A percentile compares a stretch with the other conserved stretches of the same genome.
These are phyloP conservation scores for Striga asiatica DNA, from an alignment of 257 asterid species.

Conservation along the genomic window DNA sequence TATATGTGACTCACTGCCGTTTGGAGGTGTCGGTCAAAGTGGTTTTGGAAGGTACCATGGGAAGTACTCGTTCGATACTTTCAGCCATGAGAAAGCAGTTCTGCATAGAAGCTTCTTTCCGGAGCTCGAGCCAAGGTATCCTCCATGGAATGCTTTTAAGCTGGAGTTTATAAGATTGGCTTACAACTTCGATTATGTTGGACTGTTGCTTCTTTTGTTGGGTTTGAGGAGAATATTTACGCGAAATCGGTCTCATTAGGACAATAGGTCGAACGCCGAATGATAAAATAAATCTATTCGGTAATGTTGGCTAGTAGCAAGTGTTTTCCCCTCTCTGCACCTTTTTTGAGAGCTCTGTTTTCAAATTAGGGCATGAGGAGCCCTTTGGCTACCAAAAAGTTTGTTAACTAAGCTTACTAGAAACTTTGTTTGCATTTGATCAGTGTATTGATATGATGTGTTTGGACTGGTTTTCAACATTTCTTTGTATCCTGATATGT, in stretches of 20 bases:
- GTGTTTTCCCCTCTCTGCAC: no score
- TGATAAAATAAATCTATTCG: no score
- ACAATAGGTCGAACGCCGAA: no score
- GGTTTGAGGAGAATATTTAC: constrained; percentile 32
- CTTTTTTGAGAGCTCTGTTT: no score
- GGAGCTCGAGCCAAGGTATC: constrained; percentile 74
- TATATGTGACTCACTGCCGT: constrained; percentile 59
- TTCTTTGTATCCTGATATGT: no score
- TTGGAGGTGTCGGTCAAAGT: constrained; percentile 87
- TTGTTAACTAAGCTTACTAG: no score
- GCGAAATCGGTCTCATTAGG: constrained; percentile 1
- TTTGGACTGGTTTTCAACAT: no score
- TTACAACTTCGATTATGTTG: constrained; percentile 40
- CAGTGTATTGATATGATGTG: no score
- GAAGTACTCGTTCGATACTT: constrained; percentile 74
- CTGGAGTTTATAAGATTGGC: constrained; percentile 65
- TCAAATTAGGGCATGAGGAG: no score
- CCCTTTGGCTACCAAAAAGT: no score
- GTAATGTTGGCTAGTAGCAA: not conserved
- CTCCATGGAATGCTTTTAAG: constrained; percentile 89
- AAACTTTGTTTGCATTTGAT: no score
- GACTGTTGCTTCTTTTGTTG: constrained; percentile 40
- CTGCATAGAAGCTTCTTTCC: constrained; percentile 47
- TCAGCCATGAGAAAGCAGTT: constrained; percentile 88
- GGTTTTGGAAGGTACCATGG: constrained; percentile 88